These are phyloP conservation scores for Cucurbitaria berberidis DNA, from an alignment of 2,329 filamentous ascomycete genomes.

Conservation along the genomic window DNA sequence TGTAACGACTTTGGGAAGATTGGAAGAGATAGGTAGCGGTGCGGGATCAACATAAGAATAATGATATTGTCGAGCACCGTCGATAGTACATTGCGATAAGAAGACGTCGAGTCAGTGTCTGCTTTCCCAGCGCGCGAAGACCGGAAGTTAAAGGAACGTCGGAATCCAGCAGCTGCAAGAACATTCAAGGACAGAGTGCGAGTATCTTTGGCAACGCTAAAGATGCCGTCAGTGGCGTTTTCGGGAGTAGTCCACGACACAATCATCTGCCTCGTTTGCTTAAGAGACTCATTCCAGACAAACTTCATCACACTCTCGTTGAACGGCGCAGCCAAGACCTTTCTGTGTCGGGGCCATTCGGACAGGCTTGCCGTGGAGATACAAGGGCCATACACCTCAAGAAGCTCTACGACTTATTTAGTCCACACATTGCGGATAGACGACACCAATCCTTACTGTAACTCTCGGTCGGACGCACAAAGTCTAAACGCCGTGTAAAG, in stretches of 20 bases:
- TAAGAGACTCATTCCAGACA: constrained; percentile 63
- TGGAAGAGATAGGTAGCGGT: not conserved
- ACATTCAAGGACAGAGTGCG: constrained; percentile 44
- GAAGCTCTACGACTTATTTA: constrained; percentile 7
- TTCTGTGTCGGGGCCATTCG: constrained; percentile 54
- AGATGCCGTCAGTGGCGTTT: not conserved
- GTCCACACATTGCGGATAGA: not conserved
- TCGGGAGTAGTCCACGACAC: constrained; percentile 22
- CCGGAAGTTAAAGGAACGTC: constrained; percentile 18
- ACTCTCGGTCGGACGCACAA: constrained; percentile 14
- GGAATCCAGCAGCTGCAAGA: constrained; percentile 41
- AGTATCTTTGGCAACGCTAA: constrained; percentile 31
- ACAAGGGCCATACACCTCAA: constrained; percentile 19
- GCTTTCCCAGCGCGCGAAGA: not conserved
- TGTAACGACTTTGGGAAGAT: constrained; percentile 23
- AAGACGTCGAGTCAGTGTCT: not conserved
- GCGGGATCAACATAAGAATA: constrained; percentile 12
- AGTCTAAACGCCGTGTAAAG: constrained; percentile 16
- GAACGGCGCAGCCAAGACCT: constrained; percentile 50
- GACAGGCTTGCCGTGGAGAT: constrained; percentile 20
- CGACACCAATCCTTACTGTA: constrained; percentile 14
- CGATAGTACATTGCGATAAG: constrained; percentile 16
- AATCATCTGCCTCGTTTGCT: constrained; percentile 56
- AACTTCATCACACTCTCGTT: constrained; percentile 51
- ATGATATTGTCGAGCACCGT: constrained; percentile 34